Conservation (phyloP, 2,329 filamentous ascomycete species). For the Verticillium isaacii region DNA sequence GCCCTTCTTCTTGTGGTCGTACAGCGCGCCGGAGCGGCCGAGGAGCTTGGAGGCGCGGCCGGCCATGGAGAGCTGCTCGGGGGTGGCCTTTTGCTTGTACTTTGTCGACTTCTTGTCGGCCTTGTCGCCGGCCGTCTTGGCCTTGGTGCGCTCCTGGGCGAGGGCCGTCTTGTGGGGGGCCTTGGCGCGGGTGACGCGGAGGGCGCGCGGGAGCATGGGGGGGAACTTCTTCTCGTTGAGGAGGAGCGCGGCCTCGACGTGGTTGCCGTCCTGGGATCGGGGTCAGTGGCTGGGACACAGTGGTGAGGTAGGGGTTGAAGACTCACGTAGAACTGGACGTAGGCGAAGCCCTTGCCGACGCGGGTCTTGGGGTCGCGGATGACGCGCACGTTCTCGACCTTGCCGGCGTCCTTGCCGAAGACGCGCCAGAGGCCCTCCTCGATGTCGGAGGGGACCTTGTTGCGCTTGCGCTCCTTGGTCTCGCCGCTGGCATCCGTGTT, state of each 20-base stretch:
- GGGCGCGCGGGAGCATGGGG: slow-evolving; percentile 81
- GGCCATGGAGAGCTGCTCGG: slow-evolving; percentile 64
- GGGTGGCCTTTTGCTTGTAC: slow-evolving; percentile 67
- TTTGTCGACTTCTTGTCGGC: slow-evolving; percentile 35
- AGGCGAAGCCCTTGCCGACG: slow-evolving; percentile 94
- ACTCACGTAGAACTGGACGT: slow-evolving; percentile 83
- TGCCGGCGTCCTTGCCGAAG: slow-evolving; percentile 68
- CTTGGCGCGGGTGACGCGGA: slow-evolving; percentile 85
- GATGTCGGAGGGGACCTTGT: slow-evolving; percentile 72
- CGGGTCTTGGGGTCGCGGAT: slow-evolving; percentile 84
- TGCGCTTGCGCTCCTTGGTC: slow-evolving; percentile 67
- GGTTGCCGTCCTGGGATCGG: slow-evolving; percentile 62
- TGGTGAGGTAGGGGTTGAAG: background rate
- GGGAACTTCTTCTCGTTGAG: slow-evolving; percentile 90
- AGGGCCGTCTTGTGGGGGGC: slow-evolving; percentile 57
- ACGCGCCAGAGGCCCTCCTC: slow-evolving; percentile 90
- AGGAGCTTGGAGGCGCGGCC: slow-evolving; percentile 73
- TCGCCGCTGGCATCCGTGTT: slow-evolving; percentile 61
- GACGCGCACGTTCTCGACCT: slow-evolving; percentile 89
- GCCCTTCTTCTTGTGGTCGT: slow-evolving; percentile 23
- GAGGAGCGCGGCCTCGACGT: slow-evolving; percentile 85
- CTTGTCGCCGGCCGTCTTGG: slow-evolving; percentile 22
- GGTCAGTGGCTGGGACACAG: slow-evolving; percentile 1
- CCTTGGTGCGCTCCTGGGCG: slow-evolving; percentile 43
- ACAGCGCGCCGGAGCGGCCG: slow-evolving; percentile 60